Base-by-base conservation (phyloP, 768 basidiomycete genomes). In the Botryobasidium botryosum region DNA sequence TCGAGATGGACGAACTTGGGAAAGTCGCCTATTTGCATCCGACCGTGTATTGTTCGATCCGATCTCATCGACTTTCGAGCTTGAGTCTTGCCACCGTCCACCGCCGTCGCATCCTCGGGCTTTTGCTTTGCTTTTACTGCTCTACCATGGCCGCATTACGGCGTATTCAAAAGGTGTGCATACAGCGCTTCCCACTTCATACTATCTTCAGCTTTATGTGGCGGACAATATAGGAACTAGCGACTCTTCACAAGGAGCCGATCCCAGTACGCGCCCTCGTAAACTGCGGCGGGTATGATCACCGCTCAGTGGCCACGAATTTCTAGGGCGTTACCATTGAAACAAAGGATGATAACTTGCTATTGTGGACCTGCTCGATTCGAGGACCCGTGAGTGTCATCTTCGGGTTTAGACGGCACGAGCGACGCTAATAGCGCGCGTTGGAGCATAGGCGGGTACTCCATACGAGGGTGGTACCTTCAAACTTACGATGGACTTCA, bases 391-490 rank as follows among this genome's bases (percentile, higher is more conserved):
- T 86, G 51, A 51, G 77, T 61, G 35, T 43, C 44, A 37, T 39
- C 37, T 39, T 8, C 31, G 10, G 31, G n/a, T n/a, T n/a, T n/a
- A n/a, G n/a, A n/a, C n/a, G n/a, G n/a, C n/a, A n/a, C n/a, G n/a
- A n/a, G n/a, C n/a, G n/a, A n/a, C n/a, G n/a, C n/a, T n/a, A n/a
- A n/a, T n/a, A n/a, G n/a, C n/a, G n/a, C n/a, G n/a, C n/a, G n/a
- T n/a, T n/a, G 13, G 8, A 26, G 8, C 24, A 21, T 51, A 87
- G 84, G 55, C 72, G 37, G 75, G 79, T 51, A 81, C 79, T 24
- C 86, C 85, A 0, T 88, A 88, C 69, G 82, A 77, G 60, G 71
- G 70, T 42, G 85, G 86, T 39, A 82, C 71, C 0, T 88, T 84
- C 61, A 67, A 72, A 52, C 86, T 86, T 59, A 76, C 62, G 31